Percentiles rank a stretch among this genome's conserved stretches.
Evolutionary conservation across 139 green algal genomes (phyloP).

Genomic region (Chlamydomonas urium): DNA sequence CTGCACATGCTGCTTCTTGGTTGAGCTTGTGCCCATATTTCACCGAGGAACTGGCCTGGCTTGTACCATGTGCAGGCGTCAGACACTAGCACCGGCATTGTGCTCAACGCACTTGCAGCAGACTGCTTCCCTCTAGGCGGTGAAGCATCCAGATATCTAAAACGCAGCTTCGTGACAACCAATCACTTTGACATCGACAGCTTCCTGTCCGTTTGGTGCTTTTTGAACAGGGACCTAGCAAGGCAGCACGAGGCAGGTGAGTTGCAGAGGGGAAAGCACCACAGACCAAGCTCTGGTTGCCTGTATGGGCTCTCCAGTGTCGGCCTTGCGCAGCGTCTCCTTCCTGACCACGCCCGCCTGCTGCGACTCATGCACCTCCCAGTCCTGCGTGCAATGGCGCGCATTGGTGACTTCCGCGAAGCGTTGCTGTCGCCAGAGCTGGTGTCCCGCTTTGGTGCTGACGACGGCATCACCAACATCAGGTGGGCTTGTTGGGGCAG

Average conservation of each 20-base stretch:
- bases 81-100: constrained; percentile 24
- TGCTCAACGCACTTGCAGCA: constrained; percentile 1
- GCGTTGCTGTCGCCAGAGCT: constrained; percentile 52
- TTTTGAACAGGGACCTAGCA: constrained; percentile 43
- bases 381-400: constrained; percentile 58
- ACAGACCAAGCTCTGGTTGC: not conserved
- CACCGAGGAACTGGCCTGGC: not conserved
- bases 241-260: constrained; percentile 43
- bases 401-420: constrained; percentile 66
- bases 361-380: too few species aligned
- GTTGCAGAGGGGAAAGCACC: not conserved
- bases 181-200: constrained; percentile 73
- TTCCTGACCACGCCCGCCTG: too few species aligned
- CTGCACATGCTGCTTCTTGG: not conserved
- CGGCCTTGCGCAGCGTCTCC: not conserved
- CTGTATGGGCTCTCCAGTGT: not conserved
- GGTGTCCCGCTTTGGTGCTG: constrained; percentile 27
- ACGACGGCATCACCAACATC: constrained; percentile 36
- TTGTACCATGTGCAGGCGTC: not conserved
- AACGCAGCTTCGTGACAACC: constrained; percentile 30
- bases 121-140: constrained; percentile 1
- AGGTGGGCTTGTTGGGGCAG: too few species aligned
- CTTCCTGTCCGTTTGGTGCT: constrained; percentile 61
- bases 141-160: not conserved
- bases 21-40: not conserved